Evolutionary conservation across 768 basidiomycete species (phyloP).

Genomic region (Royoungia palumana): DNA sequence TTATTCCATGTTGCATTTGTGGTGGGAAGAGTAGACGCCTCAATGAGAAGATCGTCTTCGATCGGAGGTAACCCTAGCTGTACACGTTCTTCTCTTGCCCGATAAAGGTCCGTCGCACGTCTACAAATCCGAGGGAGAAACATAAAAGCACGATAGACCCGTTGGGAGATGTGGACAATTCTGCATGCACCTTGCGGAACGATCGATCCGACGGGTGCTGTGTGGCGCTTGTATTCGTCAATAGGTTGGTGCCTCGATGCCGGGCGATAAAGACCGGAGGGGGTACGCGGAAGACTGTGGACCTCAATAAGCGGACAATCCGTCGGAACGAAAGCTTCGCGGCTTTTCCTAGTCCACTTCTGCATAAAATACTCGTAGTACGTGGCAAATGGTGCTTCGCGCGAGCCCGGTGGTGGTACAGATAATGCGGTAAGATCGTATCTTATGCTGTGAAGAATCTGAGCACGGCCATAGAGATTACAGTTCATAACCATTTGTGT

Average conservation of each 20-base stretch:
- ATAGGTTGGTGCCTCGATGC: slow-evolving; percentile 20
- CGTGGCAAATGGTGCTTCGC: slow-evolving; percentile 44
- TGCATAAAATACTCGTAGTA: slow-evolving; percentile 60
- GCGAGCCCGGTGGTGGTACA: slow-evolving; percentile 47
- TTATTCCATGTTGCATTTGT: slow-evolving; percentile 67
- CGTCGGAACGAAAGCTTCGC: slow-evolving; percentile 42
- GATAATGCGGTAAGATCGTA: slow-evolving; percentile 67
- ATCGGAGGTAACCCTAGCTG: slow-evolving; percentile 64
- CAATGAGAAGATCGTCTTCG: slow-evolving; percentile 52
- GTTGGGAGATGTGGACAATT: slow-evolving; percentile 51
- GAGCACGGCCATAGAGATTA: slow-evolving; percentile 53
- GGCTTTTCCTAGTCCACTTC: slow-evolving; percentile 51
- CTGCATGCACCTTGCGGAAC: slow-evolving; percentile 47
- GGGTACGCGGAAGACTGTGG: slow-evolving; percentile 39
- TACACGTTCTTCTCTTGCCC: slow-evolving; percentile 47
- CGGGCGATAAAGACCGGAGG: slow-evolving; percentile 39
- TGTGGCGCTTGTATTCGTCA: slow-evolving; percentile 25
- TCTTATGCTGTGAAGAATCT: slow-evolving; percentile 56
- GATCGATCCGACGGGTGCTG: slow-evolving; percentile 31
- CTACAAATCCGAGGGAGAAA: slow-evolving; percentile 66
- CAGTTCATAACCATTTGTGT: slow-evolving; percentile 53
- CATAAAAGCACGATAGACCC: slow-evolving; percentile 49
- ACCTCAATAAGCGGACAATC: slow-evolving; percentile 66
- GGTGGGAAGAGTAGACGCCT: slow-evolving; percentile 75
- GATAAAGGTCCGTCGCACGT: slow-evolving; percentile 63